Evolutionary conservation across 352 stramenopile genomes (phyloP), one percentile per base, ranked within the genome.

Genomic region (Achlya hypogyna): DNA sequence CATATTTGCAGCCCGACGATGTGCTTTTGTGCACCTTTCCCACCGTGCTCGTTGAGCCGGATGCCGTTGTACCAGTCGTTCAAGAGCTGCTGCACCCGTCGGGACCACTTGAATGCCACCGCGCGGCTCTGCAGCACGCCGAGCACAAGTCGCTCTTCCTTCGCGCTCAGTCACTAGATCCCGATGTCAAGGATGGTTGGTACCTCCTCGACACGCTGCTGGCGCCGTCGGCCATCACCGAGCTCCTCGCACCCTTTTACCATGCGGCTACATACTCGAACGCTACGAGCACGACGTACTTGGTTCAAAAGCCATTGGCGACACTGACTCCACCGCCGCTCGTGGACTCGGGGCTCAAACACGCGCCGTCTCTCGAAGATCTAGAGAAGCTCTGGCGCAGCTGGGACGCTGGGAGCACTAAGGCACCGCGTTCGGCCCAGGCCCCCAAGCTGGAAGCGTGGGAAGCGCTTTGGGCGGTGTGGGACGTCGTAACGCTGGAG

Each of bases 301-400:
- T 56, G 25, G 49, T 56, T 20, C 49, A 56, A 20, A 56, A 56
- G 25, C 49, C 49, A 1, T n/a, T 56, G 25, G 2, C 25, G 49
- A 35, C 25, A 16, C 31, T 56, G 22, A 49, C 18, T n/a, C 10
- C 14, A 16, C 49, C 49, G 2, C 16, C 49, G 31, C 12, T 56
- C 25, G 25, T 27, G 25, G 49, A 12, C 10, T 38, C 49, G 49
- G 49, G 49, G 25, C 31, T 56, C 25, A 56, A 56, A n/a, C 49
- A 56, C 31, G 49, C 49, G 4, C 49, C 49, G 31, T 56, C 49
- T 10, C 49, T 56, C 31, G 49, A 56, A 56, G 49, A 56, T n/a
- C 31, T 56, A 10, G 49, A 56, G 8, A 56, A 56, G 12, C 31
- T 56, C 25, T 56, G 49, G 49, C 49, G 49, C 25, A 38, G 25